phyloP scores from a whole-genome alignment of 2,329 filamentous ascomycete species.

The Fusarium papillatum region DNA sequence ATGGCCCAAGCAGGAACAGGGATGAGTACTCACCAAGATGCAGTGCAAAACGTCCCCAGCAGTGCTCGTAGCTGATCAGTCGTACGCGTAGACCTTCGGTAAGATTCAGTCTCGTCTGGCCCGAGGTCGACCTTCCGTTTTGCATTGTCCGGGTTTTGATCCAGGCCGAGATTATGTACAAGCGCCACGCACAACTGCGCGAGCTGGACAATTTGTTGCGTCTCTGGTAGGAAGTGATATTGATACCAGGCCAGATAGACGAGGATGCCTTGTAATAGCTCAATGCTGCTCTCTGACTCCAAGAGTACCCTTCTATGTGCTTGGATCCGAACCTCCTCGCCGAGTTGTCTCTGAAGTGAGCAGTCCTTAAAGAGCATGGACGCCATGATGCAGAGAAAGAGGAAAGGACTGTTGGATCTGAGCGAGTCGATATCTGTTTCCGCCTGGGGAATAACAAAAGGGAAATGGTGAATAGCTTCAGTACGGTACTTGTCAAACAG shows the following conservation, averaged over 20 bases:
- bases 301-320: slow-evolving; percentile 1
- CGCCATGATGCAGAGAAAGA: background rate
- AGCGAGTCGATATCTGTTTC: background rate
- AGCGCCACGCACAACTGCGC: slow-evolving; percentile 5
- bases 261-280: slow-evolving; percentile 3
- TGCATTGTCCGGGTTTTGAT: slow-evolving; percentile 5
- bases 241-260: slow-evolving; percentile 14
- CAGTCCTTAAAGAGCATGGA: slow-evolving; percentile 5
- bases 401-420: background rate
- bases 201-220: slow-evolving; percentile 8
- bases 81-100: background rate
- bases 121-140: slow-evolving; percentile 3
- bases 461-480: slow-evolving; percentile 3
- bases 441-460: background rate
- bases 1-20: background rate
- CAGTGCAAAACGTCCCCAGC: background rate
- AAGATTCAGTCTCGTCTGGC: background rate
- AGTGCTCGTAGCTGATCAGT: background rate
- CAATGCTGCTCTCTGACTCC: slow-evolving; percentile 1
- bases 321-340: slow-evolving; percentile 3
- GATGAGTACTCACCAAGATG: background rate
- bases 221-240: slow-evolving; percentile 8
- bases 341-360: slow-evolving; percentile 3
- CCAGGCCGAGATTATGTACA: slow-evolving; percentile 10
- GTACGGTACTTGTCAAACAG: slow-evolving; percentile 3